Evolutionary conservation across 495 filamentous ascomycete genomes (phyloP), one percentile per base, ranked within the genome.

Genomic region (Penicillium psychrofluorescens): DNA sequence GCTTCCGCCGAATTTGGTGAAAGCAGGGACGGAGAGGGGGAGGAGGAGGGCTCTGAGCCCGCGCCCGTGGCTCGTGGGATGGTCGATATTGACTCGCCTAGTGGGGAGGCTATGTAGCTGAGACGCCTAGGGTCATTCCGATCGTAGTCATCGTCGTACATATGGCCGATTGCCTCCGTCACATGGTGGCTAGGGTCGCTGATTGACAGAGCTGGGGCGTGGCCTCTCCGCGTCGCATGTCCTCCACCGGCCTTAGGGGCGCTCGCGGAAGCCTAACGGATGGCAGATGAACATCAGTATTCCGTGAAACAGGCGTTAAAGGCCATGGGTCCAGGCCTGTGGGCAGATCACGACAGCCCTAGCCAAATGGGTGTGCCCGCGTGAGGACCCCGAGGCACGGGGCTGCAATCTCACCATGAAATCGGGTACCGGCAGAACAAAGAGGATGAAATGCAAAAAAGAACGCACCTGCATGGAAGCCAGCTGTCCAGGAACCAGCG

Each of bases 91-190:
- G 57, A 54, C 50, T 66, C 66, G 60, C 57, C 62, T 33, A 72
- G 67, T 13, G 80, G 76, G 2, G 78, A 76, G 29, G 70, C 56
- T 43, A 81, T 69, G 67, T 84, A 85, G 59, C 80, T 86, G 40
- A 84, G 65, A 36, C 82, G 82, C 41, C 80, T 66, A 8, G 72
- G 69, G 35, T 83, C 74, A 54, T 72, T 66, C 54, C 67, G 75
- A 49, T 86, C 79, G 56, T 88, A 83, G 61, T 86, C 80, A 58
- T 90, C 85, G 55, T 84, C 87, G 68, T 98, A 98, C 82, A 96
- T 83, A 59, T 92, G 88, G 32, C 90, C 90, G 59, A 98, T 96
- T 36, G 90, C 87, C 59, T 98, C 92, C 32, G 92, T 98, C 61
- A 96, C 91, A 79, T 98, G 92, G 72, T 97, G 91, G 64, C 79